Evolutionary conservation across 257 asterid species (phyloP).

Genomic region (Petunia secreta): DNA sequence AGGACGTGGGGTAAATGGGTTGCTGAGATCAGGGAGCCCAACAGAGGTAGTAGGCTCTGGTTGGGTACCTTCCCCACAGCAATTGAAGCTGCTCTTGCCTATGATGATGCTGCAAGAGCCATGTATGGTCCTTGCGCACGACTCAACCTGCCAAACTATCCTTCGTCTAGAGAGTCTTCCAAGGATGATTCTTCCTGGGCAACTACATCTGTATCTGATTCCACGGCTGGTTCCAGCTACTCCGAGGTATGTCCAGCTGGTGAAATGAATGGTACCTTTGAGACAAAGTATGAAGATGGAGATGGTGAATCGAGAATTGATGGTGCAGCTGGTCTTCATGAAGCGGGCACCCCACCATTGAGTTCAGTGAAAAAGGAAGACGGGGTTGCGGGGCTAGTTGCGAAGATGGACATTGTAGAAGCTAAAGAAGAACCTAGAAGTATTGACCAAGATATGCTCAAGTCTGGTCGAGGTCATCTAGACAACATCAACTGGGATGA

Average conservation of each 20-base stretch:
- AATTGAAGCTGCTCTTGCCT: slow-evolving; percentile 43
- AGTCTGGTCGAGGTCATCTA: neutral
- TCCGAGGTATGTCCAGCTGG: slow-evolving; percentile 48
- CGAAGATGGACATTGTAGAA: neutral
- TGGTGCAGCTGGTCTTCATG: neutral
- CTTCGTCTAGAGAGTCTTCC: neutral
- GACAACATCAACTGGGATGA: slow-evolving; percentile 42
- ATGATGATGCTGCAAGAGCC: slow-evolving; percentile 47
- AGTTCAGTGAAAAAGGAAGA: slow-evolving; percentile 32
- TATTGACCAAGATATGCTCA: neutral
- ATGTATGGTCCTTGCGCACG: slow-evolving; percentile 47
- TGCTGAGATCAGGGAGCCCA: slow-evolving; percentile 47
- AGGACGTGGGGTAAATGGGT: slow-evolving; percentile 58
- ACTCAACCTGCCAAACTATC: slow-evolving; percentile 36
- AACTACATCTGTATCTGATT: slow-evolving; percentile 42
- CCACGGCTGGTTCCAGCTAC: slow-evolving; percentile 39
- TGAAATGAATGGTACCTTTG: neutral
- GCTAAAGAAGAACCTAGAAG: slow-evolving; percentile 14
- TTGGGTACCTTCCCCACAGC: slow-evolving; percentile 44
- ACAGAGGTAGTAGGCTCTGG: slow-evolving; percentile 49
- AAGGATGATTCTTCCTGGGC: slow-evolving; percentile 28
- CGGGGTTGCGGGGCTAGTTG: neutral
- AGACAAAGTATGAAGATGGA: slow-evolving; percentile 32
- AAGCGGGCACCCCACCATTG: slow-evolving; percentile 28
- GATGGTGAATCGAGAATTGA: slow-evolving; percentile 21